Evolutionary conservation across 805 yeast genomes (phyloP).

Genomic region (Pichia paraexigua): DNA sequence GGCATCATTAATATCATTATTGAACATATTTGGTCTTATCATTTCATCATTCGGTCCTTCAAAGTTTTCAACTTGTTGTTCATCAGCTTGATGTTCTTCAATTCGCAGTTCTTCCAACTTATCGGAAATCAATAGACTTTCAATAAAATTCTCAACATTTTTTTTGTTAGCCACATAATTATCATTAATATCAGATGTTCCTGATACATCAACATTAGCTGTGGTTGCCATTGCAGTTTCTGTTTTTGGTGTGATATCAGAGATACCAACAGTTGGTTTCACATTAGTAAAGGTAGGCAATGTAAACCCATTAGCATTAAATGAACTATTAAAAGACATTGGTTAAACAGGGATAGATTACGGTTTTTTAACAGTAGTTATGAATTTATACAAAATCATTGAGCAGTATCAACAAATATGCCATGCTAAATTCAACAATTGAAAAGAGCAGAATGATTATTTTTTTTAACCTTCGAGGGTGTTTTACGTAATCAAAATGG

Average conservation of each 20-base stretch:
- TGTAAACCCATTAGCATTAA: conserved; percentile 8
- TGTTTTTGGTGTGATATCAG: conserved; percentile 4
- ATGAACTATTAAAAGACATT: conserved; percentile 8
- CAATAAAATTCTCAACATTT: background rate
- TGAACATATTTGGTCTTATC: background rate
- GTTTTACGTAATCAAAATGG: background rate
- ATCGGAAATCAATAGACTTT: background rate
- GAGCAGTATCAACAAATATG: background rate
- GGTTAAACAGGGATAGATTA: background rate
- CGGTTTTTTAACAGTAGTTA: background rate
- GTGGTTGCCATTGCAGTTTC: background rate
- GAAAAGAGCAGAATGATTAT: background rate
- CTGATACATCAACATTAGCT: background rate
- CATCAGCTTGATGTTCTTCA: background rate
- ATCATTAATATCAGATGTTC: no score
- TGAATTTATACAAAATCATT: background rate
- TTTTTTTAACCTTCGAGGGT: background rate
- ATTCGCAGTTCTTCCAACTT: background rate
- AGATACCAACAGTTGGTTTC: conserved; percentile 13
- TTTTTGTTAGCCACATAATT: background rate
- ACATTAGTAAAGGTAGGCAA: conserved; percentile 12
- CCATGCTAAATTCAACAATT: background rate
- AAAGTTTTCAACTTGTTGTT: background rate
- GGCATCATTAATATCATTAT: background rate
- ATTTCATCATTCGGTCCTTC: background rate